Conservation (phyloP, 192 early-diverging fungal genomes). For the Backusella liffmaniae region DNA sequence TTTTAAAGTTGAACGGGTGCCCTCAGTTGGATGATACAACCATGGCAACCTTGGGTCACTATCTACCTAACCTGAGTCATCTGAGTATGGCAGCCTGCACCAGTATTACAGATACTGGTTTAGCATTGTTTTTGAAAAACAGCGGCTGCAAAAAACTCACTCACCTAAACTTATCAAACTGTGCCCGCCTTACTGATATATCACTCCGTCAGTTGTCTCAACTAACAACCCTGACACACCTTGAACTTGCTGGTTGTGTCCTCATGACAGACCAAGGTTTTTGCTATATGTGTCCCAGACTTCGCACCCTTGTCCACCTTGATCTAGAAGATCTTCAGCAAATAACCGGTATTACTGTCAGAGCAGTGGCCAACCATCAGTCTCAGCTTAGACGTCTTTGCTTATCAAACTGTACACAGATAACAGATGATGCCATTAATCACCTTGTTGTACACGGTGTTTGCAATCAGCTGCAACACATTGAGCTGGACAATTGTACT, state of each 20-base stretch:
- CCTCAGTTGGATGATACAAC: conserved; percentile 41
- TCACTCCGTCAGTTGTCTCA: conserved; percentile 37
- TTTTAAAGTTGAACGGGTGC: conserved; percentile 48
- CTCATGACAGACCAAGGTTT: conserved; percentile 45
- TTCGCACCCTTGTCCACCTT: conserved; percentile 21
- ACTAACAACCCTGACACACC: conserved; percentile 37
- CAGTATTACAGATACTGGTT: conserved; percentile 36
- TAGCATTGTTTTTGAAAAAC: conserved; percentile 33
- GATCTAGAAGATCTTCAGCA: conserved; percentile 38
- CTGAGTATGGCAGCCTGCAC: conserved; percentile 44
- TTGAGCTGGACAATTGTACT: conserved; percentile 47
- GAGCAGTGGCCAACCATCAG: conserved; percentile 31
- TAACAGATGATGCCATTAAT: conserved; percentile 38
- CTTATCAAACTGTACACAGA: conserved; percentile 40
- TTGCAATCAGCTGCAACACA: conserved; percentile 34
- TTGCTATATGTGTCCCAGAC: conserved; percentile 24
- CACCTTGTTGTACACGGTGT: conserved; percentile 27
- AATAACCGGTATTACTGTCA: conserved; percentile 31
- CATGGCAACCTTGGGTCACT: conserved; percentile 38
- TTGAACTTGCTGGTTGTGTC: conserved; percentile 50
- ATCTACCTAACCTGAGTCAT: conserved; percentile 40
- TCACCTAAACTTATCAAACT: conserved; percentile 45
- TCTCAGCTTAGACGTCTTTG: conserved; percentile 30
- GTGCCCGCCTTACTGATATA: conserved; percentile 36
- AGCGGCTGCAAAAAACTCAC: conserved; percentile 16